Base-by-base conservation (phyloP, 805 yeast species). In the Kluyveromyces aestuarii region DNA sequence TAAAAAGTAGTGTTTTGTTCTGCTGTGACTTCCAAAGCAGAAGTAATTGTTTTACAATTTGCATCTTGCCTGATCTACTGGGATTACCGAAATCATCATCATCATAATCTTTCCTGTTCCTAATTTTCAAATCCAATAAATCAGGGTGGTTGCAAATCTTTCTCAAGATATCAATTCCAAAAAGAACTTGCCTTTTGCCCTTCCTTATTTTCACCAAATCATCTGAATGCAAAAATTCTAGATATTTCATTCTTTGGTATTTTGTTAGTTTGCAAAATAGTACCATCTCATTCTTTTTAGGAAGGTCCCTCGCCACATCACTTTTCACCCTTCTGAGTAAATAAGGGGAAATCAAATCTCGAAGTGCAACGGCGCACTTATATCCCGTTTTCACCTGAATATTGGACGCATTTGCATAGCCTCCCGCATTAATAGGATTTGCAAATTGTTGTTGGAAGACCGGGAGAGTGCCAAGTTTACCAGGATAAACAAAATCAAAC, bases 131-230 rank as follows among this genome's bases (percentile, higher is more conserved):
- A 37, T 74, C 76, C 1, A 82, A 80, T 48, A 93, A 69, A 64
- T 93, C 97, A 0, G 99, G 99, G 71, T 93, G 98, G 63, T 93
- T 93, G 64, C 99, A 93, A 1, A 93, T 87, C 62, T 93, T 93
- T 50, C 98, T 74, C 48, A 93, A 64, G 21, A 87, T 77, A 65
- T 91, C 97, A 36, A 93, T 91, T 0, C 98, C 98, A 73, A 75
- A 86, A 40, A 93, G 70, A 4, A 89, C 87, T 57, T 89, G 87
- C 47, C 95, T 68, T 57, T 77, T 82, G 1, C 97, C 96, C 18
- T 76, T 75, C 45, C 82, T 67, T 35, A 88, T 87, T 37, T 87
- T 80, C 18, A 70, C 69, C 56, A 89, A 64, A 51, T 91, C 98
- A 38, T 80, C 84, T 11, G 95, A 83, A 27, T 78, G 78, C 45